Evolutionary conservation across 139 green algal genomes (phyloP), one percentile per base, ranked within the genome.

Genomic region (Chlorella sorokiniana): DNA sequence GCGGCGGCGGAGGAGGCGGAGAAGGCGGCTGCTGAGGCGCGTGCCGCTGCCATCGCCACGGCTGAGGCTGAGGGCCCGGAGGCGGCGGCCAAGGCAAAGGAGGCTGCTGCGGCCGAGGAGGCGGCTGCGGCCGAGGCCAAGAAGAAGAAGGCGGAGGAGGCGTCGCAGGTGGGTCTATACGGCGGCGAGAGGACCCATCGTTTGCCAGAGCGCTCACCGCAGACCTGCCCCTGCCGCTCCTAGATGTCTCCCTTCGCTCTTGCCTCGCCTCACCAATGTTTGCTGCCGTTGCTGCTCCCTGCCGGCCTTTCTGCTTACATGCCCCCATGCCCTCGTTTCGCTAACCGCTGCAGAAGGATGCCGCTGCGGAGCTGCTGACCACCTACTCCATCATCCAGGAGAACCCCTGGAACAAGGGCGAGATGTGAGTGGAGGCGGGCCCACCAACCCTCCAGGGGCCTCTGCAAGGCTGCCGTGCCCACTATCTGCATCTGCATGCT

Each of bases 331-430:
- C 38, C 29, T 22, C 37, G 27, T 31, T 4, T 33, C 1, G 25
- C n/a, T 9, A 4, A 14, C 29, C 5, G 0, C 73, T 29, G 40
- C 78, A 91, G 83, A 67, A 38, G 29, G 86, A 87, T 45, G 83
- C 78, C 25, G 76, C 90, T 48, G 86, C 92, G 74, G 85, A 81
- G 75, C 75, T 54, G 48, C 85, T 97, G 33, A 88, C 88, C 41
- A 82, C 88, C 70, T 96, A 96, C 82, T 82, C 74, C 87, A 96
- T 98, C 88, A 90, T 98, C 76, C 90, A 93, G 68, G 88, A 93
- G 71, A 96, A 97, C 89, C 93, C 86, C 41, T 97, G 93, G 93
- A 93, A 92, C 78, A 93, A 93, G 87, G 94, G 91, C 35, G 92
- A 95, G 84, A 95, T 95, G 91, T 95, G 82, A 89, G 74, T 48